These are phyloP conservation scores for Lonicera japonica DNA, from an alignment of 129 eudicot species.

Conservation along the genomic window DNA sequence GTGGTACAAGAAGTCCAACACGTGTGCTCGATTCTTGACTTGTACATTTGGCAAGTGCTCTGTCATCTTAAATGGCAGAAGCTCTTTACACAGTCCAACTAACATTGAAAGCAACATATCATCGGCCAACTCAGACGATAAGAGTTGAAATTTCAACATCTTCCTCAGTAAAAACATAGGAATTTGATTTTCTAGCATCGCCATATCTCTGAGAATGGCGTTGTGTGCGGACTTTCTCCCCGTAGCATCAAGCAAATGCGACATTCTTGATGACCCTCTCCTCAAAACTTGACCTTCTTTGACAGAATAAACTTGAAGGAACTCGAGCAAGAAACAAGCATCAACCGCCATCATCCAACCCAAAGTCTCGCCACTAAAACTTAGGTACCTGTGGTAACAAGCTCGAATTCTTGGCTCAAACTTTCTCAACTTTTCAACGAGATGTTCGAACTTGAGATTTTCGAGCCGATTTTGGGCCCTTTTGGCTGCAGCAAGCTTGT, in stretches of 20 bases:
- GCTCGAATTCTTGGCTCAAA: slow-evolving; percentile 26
- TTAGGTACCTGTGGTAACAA: slow-evolving; percentile 27
- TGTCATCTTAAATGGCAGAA: slow-evolving; percentile 43
- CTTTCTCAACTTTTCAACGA: slow-evolving; percentile 18
- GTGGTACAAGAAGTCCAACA: slow-evolving; percentile 52
- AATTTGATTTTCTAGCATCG: slow-evolving; percentile 72
- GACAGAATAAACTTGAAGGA: slow-evolving; percentile 24
- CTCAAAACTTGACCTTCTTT: slow-evolving; percentile 11
- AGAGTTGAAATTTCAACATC: slow-evolving; percentile 33
- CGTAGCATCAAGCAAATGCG: slow-evolving; percentile 37
- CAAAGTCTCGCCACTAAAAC: slow-evolving; percentile 21
- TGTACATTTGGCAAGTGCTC: slow-evolving; percentile 11
- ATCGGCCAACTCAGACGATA: slow-evolving; percentile 17
- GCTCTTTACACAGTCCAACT: slow-evolving; percentile 31
- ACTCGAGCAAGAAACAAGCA: slow-evolving; percentile 33
- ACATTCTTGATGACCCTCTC: slow-evolving; percentile 29
- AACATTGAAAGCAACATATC: slow-evolving; percentile 27
- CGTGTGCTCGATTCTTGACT: slow-evolving; percentile 29
- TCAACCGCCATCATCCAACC: slow-evolving; percentile 50
- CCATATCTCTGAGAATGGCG: slow-evolving; percentile 51
- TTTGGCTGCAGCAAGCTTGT: slow-evolving; percentile 33
- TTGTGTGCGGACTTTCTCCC: slow-evolving; percentile 43
- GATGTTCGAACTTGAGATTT: slow-evolving; percentile 10
- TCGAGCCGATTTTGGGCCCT: slow-evolving; percentile 20
- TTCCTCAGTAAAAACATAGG: slow-evolving; percentile 46